Percentiles rank a stretch among this genome's conserved stretches.
Conservation (phyloP, 805 yeast genomes). For the Metschnikowia rubicola region DNA sequence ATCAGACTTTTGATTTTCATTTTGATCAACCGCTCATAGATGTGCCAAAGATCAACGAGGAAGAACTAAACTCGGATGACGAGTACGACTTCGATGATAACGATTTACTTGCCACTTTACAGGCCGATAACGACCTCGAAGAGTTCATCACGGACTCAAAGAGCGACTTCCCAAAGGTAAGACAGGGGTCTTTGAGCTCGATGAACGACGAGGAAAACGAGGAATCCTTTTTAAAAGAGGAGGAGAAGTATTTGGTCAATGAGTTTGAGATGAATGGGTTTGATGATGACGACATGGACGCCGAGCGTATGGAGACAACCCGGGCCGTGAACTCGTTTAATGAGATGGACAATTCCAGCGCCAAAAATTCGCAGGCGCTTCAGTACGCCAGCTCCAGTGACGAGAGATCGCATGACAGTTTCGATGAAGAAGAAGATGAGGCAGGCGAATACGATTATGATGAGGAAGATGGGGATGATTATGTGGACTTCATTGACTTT, state of each 20-base stretch:
- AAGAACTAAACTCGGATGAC: slow-evolving; percentile 53
- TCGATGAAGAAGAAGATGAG: slow-evolving; percentile 30
- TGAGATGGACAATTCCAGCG: slow-evolving; percentile 12
- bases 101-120: slow-evolving; percentile 43
- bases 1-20: slow-evolving; percentile 24
- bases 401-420: slow-evolving; percentile 27
- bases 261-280: slow-evolving; percentile 46
- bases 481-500: slow-evolving; percentile 37
- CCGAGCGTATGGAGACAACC: slow-evolving; percentile 21
- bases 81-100: slow-evolving; percentile 59
- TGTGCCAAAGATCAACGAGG: slow-evolving; percentile 52
- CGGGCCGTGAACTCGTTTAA: slow-evolving; percentile 16
- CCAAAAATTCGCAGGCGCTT: slow-evolving; percentile 34
- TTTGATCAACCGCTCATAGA: slow-evolving; percentile 36
- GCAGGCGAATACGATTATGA: slow-evolving; percentile 27
- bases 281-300: slow-evolving; percentile 40
- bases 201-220: slow-evolving; percentile 34
- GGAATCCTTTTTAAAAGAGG: slow-evolving; percentile 40
- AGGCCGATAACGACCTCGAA: slow-evolving; percentile 44
- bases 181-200: slow-evolving; percentile 31
- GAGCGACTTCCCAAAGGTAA: slow-evolving; percentile 3
- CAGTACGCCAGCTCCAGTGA: slow-evolving; percentile 37
- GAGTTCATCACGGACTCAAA: slow-evolving; percentile 25
- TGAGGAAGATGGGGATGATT: slow-evolving; percentile 40
- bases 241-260: slow-evolving; percentile 42